Evolutionary conservation across 1,284 basidiomycete species (phyloP).

Genomic region (Sphaerobolus stellatus): DNA sequence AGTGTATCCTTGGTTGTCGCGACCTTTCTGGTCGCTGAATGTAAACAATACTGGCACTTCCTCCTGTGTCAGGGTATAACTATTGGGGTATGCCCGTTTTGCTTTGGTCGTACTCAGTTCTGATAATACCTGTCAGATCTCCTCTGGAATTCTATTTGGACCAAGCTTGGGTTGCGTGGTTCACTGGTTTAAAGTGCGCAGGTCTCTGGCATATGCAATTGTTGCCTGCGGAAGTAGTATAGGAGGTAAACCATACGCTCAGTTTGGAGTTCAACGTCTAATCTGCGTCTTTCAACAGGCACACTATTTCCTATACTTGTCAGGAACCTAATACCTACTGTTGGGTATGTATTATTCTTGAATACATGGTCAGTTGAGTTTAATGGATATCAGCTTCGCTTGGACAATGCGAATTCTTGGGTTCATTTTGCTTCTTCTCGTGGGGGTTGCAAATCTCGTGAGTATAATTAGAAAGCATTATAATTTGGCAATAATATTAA

Average conservation of each 20-base stretch:
- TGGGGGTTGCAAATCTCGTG: constrained; percentile 45
- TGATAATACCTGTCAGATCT: constrained; percentile 28
- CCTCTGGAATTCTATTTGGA: constrained; percentile 48
- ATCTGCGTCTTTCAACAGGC: constrained; percentile 24
- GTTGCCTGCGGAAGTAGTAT: constrained; percentile 41
- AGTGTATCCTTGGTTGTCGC: constrained; percentile 47
- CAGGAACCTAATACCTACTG: constrained; percentile 41
- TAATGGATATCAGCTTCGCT: constrained; percentile 40
- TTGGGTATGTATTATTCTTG: constrained; percentile 38
- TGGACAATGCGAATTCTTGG: constrained; percentile 64
- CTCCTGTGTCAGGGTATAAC: constrained; percentile 54
- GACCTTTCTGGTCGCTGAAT: constrained; percentile 56
- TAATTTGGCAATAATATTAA: not conserved
- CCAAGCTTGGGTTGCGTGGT: constrained; percentile 46
- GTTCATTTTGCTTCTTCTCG: constrained; percentile 46
- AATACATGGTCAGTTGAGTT: not conserved
- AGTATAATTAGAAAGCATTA: constrained; percentile 9
- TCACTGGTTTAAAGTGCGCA: constrained; percentile 50
- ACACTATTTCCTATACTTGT: constrained; percentile 48
- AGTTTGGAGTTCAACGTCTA: not conserved
- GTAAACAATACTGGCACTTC: constrained; percentile 59
- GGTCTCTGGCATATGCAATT: constrained; percentile 43
- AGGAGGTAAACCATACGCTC: constrained; percentile 33
- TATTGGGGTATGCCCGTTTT: constrained; percentile 41
- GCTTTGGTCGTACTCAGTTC: constrained; percentile 22